Evolutionary conservation across 306 rosid genomes (phyloP).

Genomic region (Mimosa pudica): DNA sequence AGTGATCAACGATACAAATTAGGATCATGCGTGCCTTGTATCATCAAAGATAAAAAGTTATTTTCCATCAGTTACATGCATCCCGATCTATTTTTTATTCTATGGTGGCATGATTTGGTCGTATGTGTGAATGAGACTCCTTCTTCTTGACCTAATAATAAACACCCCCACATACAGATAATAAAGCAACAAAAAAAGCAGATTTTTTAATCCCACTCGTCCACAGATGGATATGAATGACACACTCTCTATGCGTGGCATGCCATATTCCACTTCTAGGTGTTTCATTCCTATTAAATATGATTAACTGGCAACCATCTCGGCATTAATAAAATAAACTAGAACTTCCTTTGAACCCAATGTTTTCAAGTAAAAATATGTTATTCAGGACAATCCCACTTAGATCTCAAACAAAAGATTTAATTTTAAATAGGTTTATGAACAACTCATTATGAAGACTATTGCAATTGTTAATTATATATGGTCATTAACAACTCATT

Average conservation of each 20-base stretch:
- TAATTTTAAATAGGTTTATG: too few relatives aligned
- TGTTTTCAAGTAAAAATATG: slow-evolving; percentile 3
- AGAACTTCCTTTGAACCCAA: not conserved
- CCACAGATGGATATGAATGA: slow-evolving; percentile 25
- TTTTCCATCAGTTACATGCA: slow-evolving; percentile 28
- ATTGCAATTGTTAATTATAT: too few relatives aligned
- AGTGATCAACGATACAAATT: not conserved
- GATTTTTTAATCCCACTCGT: slow-evolving; percentile 8
- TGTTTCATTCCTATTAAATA: slow-evolving; percentile 18
- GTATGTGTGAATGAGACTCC: slow-evolving; percentile 30
- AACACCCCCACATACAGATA: not conserved
- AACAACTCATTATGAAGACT: too few relatives aligned
- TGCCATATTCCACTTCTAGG: slow-evolving; percentile 11
- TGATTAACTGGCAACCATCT: not conserved
- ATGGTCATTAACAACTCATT: too few relatives aligned
- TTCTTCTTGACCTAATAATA: slow-evolving; percentile 1
- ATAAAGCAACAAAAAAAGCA: not conserved
- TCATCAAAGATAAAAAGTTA: slow-evolving; percentile 21
- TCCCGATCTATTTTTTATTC: slow-evolving; percentile 26
- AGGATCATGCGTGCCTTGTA: not conserved
- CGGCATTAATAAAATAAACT: not conserved
- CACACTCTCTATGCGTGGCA: slow-evolving; percentile 27
- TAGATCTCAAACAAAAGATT: too few relatives aligned
- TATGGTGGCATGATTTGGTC: slow-evolving; percentile 20
- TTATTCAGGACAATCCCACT: too few relatives aligned